Percentiles rank a stretch among this genome's conserved stretches.
These are phyloP conservation scores for Acer saccharum DNA, from an alignment of 345 rosid genomes.

Conservation along the genomic window DNA sequence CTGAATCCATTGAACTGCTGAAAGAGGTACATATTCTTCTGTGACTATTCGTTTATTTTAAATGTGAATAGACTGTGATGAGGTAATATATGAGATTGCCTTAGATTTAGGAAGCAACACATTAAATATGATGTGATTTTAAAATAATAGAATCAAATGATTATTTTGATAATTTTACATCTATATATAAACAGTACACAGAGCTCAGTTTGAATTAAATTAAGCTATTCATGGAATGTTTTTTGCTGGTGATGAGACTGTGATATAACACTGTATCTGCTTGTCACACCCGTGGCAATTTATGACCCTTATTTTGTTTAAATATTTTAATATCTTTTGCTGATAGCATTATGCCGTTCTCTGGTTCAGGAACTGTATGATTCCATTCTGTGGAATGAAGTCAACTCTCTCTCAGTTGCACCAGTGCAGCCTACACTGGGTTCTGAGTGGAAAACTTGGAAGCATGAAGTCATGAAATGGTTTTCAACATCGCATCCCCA, in stretches of 20 bases:
- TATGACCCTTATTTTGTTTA: background rate
- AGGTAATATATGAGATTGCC: slow-evolving; percentile 1
- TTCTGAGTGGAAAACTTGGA: slow-evolving; percentile 98
- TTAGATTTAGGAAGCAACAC: background rate
- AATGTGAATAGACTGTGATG: background rate
- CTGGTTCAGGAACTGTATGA: slow-evolving; percentile 73
- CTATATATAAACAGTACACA: too few species aligned
- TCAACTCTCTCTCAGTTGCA: slow-evolving; percentile 67
- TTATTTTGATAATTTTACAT: background rate
- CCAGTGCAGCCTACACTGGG: slow-evolving; percentile 65
- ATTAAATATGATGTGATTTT: background rate
- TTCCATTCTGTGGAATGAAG: slow-evolving; percentile 79
- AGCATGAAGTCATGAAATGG: slow-evolving; percentile 86
- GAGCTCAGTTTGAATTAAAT: too few species aligned
- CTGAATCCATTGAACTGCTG: slow-evolving; percentile 82
- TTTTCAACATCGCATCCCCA: slow-evolving; percentile 61
- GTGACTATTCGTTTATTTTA: slow-evolving; percentile 2
- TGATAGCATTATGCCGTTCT: slow-evolving; percentile 10
- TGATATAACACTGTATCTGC: slow-evolving; percentile 8
- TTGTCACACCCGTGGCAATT: background rate
- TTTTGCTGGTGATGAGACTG: background rate
- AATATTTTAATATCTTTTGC: slow-evolving; percentile 4
- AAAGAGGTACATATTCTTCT: slow-evolving; percentile 65
- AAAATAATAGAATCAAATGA: background rate
- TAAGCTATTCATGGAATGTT: background rate